Evolutionary conservation across 176 grass and related monocot species (phyloP).

Genomic region (Avena sativa): DNA sequence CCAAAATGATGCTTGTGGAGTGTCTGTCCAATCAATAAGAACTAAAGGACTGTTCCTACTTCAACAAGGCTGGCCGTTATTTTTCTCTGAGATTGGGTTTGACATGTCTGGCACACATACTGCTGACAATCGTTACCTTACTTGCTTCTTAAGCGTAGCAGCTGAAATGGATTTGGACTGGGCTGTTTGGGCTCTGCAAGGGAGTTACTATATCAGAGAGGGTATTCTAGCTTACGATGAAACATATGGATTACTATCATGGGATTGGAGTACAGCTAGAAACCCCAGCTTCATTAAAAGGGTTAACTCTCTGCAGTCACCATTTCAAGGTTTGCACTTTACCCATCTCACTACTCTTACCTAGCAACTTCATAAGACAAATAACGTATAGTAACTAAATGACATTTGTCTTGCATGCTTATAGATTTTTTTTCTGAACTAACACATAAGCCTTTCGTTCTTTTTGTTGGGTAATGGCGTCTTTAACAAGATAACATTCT

Average conservation of each 20-base stretch:
- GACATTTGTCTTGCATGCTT: background rate
- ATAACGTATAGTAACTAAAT: background rate
- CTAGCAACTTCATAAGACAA: background rate
- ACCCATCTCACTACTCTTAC: background rate
- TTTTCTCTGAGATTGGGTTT: conserved; percentile 94
- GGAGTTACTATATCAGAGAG: conserved; percentile 90
- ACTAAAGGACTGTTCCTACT: conserved; percentile 76
- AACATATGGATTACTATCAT: conserved; percentile 82
- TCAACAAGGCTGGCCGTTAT: conserved; percentile 80
- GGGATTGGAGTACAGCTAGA: conserved; percentile 83
- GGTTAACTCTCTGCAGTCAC: conserved; percentile 69
- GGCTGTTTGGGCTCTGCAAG: conserved; percentile 93
- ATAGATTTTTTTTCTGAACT: background rate
- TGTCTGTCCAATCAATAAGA: conserved; percentile 54
- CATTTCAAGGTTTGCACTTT: conserved; percentile 80
- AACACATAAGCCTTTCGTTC: background rate
- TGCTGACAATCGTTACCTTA: conserved; percentile 83
- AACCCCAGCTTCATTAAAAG: conserved; percentile 75
- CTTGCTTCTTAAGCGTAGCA: conserved; percentile 77
- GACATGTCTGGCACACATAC: conserved; percentile 77
- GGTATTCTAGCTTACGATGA: conserved; percentile 79
- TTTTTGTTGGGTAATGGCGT: background rate
- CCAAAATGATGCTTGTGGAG: conserved; percentile 73
- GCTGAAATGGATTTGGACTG: conserved; percentile 93
- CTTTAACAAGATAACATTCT: background rate